These are phyloP conservation scores for Chlamydomonas eustigma DNA, from an alignment of 139 green algal species.

Conservation along the genomic window DNA sequence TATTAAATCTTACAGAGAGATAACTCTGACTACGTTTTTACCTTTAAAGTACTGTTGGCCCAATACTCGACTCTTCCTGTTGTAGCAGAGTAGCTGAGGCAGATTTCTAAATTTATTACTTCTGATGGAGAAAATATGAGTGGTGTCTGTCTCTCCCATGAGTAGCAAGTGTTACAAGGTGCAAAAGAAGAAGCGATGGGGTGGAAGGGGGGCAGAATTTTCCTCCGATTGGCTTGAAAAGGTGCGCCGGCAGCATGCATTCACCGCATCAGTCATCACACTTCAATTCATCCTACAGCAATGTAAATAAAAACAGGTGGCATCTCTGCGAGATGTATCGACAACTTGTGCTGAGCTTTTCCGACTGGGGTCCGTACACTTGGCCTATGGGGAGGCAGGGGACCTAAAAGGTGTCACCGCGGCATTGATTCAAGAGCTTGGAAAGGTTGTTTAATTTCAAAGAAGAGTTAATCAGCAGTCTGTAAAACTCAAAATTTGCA, in stretches of 20 bases:
- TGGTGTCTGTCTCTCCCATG: no score
- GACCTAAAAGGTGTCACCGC: background rate
- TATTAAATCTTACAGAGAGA: no score
- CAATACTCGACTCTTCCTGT: no score
- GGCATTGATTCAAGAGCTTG: background rate
- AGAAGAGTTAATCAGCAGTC: background rate
- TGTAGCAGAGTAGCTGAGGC: no score
- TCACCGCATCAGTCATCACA: background rate
- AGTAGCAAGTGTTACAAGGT: background rate
- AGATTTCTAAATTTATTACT: no score
- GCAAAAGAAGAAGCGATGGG: conserved; percentile 2
- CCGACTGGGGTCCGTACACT: background rate
- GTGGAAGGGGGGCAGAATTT: background rate
- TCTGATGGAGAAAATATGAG: no score
- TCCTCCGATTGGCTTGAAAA: background rate
- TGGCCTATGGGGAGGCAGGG: background rate
- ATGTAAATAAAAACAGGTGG: no score
- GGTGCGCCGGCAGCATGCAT: background rate
- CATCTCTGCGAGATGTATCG: background rate
- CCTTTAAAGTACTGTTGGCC: no score
- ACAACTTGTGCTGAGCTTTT: background rate
- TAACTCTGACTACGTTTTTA: no score
- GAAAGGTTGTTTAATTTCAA: no score
- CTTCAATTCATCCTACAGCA: conserved; percentile 1
- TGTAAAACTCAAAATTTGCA: background rate